Base-by-base conservation (phyloP, 371 early-diverging fungal genomes). In the Mucor circinelloides region DNA sequence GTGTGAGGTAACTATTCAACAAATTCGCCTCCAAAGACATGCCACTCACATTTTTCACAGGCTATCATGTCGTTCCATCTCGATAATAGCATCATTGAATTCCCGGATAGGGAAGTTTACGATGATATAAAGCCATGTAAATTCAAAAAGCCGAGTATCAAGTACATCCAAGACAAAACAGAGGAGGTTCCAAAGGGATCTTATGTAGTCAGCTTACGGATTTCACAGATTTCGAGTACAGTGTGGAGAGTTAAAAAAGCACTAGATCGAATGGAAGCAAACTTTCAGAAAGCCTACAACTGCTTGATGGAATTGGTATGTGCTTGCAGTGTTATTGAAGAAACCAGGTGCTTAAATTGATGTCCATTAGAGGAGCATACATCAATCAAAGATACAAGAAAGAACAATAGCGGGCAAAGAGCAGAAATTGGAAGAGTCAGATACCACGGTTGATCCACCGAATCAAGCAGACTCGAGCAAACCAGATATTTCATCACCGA, bases 1-100 rank as follows among this genome's bases (percentile, higher is more conserved):
- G 17, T 74, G 69, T 64, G 79, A 83, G 78, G 85, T 83, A 72
- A 42, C n/a, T 15, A 15, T 44, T 60, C 30, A 9, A 17, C 8
- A 54, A 30, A 42, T 15, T 8, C 12, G 8, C 0, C 13, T 12
- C 13, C 13, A 4, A 13, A 1, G 13, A 8, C 3, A 13, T 36
- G 36, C 10, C 10, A 4, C 36, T 36, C 13, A 36, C 36, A 36
- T 13, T 8, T 8, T 3, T n/a, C 17, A 1, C 2, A 55, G 55
- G 30, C 31, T 31, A 2, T 31, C 3, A 7, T 55, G 6, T 31
- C 55, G 17, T 28, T 55, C 30, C 31, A 23, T 17, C 30, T 31
- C 17, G 9, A 46, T 46, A 3, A 19, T 17, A 19, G 13, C 3
- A 19, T 5, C 19, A 4, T 19, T 7, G 21, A 46, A 7, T 8